Evolutionary conservation across 1,139 yeast species (phyloP).

Genomic region (Kodamaea derodonti): DNA sequence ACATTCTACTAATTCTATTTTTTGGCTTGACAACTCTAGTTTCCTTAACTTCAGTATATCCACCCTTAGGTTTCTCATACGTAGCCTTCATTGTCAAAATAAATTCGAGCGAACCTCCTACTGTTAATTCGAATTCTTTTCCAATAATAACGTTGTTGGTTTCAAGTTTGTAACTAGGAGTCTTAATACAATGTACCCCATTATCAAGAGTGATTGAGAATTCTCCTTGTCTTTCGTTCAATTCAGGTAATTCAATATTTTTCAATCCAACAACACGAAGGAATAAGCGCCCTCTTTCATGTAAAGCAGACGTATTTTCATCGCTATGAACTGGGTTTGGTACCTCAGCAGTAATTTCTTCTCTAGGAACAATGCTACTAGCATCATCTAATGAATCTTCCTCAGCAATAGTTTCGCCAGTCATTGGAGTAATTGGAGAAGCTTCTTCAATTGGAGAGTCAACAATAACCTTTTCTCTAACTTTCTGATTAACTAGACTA

Average conservation of each 20-base stretch:
- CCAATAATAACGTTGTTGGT: constrained; percentile 46
- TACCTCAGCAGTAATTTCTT: neutral
- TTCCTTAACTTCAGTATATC: constrained; percentile 57
- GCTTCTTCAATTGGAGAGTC: constrained; percentile 3
- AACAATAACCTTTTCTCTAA: constrained; percentile 15
- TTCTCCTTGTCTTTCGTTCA: constrained; percentile 53
- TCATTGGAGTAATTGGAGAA: constrained; percentile 3
- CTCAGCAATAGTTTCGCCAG: constrained; percentile 3
- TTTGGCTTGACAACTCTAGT: constrained; percentile 46
- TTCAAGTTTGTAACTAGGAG: constrained; percentile 55
- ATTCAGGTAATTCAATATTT: constrained; percentile 55
- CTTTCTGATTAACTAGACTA: constrained; percentile 19
- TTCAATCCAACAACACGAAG: constrained; percentile 59
- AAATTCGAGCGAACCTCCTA: constrained; percentile 61
- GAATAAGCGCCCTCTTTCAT: constrained; percentile 75
- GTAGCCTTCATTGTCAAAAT: constrained; percentile 68
- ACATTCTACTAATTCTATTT: constrained; percentile 40
- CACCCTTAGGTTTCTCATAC: constrained; percentile 53
- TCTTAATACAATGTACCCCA: constrained; percentile 81
- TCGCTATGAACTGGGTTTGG: neutral
- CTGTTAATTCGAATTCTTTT: constrained; percentile 84
- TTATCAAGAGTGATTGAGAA: constrained; percentile 78
- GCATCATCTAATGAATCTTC: constrained; percentile 22
- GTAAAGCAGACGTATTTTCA: constrained; percentile 2
- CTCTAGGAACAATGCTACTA: constrained; percentile 18